Evolutionary conservation across 2,329 filamentous ascomycete species (phyloP).

Genomic region (Colletotrichum echinochloae): DNA sequence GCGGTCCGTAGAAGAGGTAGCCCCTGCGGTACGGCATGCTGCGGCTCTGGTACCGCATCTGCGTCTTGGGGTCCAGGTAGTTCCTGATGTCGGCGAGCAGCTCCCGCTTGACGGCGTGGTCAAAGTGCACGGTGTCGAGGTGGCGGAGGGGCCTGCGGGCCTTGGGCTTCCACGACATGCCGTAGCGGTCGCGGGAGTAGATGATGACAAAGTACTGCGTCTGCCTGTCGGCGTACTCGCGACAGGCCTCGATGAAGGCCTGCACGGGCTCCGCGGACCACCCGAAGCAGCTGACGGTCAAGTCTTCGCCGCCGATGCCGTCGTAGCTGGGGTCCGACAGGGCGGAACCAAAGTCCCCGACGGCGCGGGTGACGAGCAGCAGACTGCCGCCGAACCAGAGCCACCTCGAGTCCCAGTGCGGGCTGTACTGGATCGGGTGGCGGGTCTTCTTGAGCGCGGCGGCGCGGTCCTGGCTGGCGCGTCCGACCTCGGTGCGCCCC

Average conservation of each 20-base stretch:
- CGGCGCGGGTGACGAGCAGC: conserved; percentile 58
- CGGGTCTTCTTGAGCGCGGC: conserved; percentile 56
- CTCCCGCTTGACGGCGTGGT: conserved; percentile 57
- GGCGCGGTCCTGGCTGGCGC: conserved; percentile 51
- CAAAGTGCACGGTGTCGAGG: conserved; percentile 64
- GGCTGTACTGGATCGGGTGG: conserved; percentile 57
- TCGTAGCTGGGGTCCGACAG: conserved; percentile 58
- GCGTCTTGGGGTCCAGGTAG: conserved; percentile 61
- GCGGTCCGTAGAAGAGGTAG: conserved; percentile 74
- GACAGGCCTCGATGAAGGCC: conserved; percentile 58
- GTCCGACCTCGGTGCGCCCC: conserved; percentile 54
- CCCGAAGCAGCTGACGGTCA: conserved; percentile 62
- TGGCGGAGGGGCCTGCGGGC: conserved; percentile 61
- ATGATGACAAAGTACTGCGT: conserved; percentile 64
- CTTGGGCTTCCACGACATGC: conserved; percentile 62
- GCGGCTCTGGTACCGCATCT: conserved; percentile 72
- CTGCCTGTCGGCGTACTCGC: conserved; percentile 61
- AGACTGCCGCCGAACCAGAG: conserved; percentile 62
- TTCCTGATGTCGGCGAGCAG: conserved; percentile 64
- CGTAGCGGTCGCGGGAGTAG: conserved; percentile 59
- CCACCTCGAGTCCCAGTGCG: conserved; percentile 59
- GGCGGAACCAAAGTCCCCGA: conserved; percentile 52
- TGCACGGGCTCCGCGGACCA: conserved; percentile 63
- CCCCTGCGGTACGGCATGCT: conserved; percentile 60
- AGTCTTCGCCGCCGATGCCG: conserved; percentile 59